Evolutionary conservation across 768 basidiomycete species (phyloP).

Genomic region (Tylopilus sp.): DNA sequence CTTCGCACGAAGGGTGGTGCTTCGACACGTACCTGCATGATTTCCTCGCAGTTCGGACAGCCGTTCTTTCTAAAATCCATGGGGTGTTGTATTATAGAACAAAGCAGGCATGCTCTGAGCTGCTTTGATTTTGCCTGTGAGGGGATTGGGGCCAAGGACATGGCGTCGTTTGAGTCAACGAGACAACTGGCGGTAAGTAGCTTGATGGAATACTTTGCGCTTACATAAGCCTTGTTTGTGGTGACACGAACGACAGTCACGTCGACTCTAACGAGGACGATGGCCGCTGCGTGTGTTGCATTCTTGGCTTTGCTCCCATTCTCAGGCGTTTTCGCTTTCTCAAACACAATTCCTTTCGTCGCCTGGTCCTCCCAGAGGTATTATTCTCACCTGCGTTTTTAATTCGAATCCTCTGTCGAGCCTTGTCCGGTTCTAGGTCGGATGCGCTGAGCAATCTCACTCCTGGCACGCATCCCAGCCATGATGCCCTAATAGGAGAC

Average conservation of each 20-base stretch:
- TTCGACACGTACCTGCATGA: constrained; percentile 68
- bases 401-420: background rate
- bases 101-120: constrained; percentile 88
- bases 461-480: constrained; percentile 27
- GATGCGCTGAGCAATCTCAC: constrained; percentile 43
- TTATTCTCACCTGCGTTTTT: background rate
- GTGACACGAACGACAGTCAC: background rate
- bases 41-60: constrained; percentile 97
- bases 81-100: constrained; percentile 84
- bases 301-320: constrained; percentile 45
- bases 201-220: background rate
- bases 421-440: constrained; percentile 37
- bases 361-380: constrained; percentile 72
- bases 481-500: constrained; percentile 39
- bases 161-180: constrained; percentile 8
- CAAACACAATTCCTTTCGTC: constrained; percentile 59
- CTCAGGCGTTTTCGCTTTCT: constrained; percentile 47
- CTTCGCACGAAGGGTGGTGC: background rate
- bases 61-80: constrained; percentile 81
- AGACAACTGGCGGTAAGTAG: background rate
- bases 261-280: constrained; percentile 19
- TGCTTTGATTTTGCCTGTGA: constrained; percentile 62
- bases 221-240: constrained; percentile 18
- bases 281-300: constrained; percentile 44
- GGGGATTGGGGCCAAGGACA: constrained; percentile 45